Conservation (phyloP, 306 rosid genomes). For the Crotalaria pallida region DNA sequence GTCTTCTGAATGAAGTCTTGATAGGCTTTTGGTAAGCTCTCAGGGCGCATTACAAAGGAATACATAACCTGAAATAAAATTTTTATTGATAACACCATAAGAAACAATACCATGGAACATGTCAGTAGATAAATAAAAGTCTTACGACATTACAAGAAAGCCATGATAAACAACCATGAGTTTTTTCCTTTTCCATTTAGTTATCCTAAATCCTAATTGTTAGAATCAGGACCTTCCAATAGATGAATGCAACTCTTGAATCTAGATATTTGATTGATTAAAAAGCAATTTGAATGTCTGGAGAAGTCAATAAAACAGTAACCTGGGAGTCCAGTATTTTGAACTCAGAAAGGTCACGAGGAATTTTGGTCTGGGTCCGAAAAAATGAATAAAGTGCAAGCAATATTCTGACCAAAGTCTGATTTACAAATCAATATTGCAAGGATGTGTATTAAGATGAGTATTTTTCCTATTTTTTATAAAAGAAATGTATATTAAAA, state of each 20-base stretch:
- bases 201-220: not conserved
- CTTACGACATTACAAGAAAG: not conserved
- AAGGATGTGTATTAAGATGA: not conserved
- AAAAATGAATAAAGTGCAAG: not conserved
- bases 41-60: slow-evolving; percentile 97
- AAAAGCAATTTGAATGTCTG: not conserved
- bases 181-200: not conserved
- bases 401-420: not conserved
- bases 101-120: slow-evolving; percentile 1
- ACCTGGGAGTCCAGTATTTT: not conserved
- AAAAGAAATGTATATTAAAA: not conserved
- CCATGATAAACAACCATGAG: not conserved
- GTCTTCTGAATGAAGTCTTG: slow-evolving; percentile 90
- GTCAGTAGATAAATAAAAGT: not conserved
- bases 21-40: slow-evolving; percentile 90
- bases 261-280: not conserved
- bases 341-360: not conserved
- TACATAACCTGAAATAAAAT: slow-evolving; percentile 77
- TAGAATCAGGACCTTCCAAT: not conserved
- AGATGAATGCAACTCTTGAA: not conserved
- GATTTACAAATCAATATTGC: not conserved
- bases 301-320: not conserved
- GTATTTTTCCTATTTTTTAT: too few species aligned
- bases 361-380: not conserved
- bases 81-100: slow-evolving; percentile 7